Evolutionary conservation across 129 eudicot genomes (phyloP), one percentile per base, ranked within the genome.

Genomic region (Pittosporum tobira): DNA sequence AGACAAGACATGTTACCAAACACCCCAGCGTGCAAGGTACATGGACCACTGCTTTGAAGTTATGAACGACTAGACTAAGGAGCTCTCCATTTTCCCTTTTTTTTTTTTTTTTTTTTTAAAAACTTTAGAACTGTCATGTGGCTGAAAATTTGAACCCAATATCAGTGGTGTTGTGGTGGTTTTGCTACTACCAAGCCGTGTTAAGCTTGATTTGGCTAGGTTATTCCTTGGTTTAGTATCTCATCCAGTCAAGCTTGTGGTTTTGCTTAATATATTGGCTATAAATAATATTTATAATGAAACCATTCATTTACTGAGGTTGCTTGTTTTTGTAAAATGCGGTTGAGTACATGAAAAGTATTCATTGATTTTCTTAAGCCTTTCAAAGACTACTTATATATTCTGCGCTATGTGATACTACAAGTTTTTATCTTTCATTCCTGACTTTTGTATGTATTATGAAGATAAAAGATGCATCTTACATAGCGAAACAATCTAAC

Each of bases 11-110:
- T 71, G 94, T 83, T 12, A 85, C 98, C 9, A 78, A 75, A 48
- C 78, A 90, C 71, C 95, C 98, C 6, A 90, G 94, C 30, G 98
- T 90, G 27, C 98, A 90, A 78, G 98, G 98, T 26, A 90, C 95
- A 28, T 90, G 98, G 98, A 75, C 87, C 21, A 90, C 94, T 0
- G 81, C 23, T 62, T 20, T 77, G 73, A 69, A 79, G 72, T 51
- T 82, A 34, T 84, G 73, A 77, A 59, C 56, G 48, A 40, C 51
- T 19, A 22, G n/a, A n/a, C n/a, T 16, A 64, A 64, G 31, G 34
- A 26, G 34, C 36, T 10, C 22, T 12, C 7, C 42, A 16, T 40
- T 20, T 6, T 37, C 14, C 14, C 11, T 14, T 40, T 40, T 0
- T 2, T 40, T 0, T 38, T 38, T 38, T 37, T 37, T 37, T 37